These are phyloP conservation scores for Eragrostis curvula DNA, from an alignment of 176 grass and related monocot species.

Conservation along the genomic window DNA sequence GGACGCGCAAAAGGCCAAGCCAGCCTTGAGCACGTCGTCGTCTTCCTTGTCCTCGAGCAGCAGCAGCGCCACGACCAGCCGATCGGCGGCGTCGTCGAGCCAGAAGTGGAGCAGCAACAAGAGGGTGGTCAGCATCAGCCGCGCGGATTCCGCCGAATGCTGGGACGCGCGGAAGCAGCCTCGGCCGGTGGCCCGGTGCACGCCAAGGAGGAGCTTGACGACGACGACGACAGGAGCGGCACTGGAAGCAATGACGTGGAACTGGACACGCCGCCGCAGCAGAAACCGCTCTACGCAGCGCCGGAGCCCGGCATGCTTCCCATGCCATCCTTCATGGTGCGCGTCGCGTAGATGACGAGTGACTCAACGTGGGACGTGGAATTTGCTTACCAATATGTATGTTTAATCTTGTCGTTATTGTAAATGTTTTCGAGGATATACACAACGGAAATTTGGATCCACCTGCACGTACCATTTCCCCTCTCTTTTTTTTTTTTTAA, in stretches of 20 bases:
- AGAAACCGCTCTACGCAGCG: background rate
- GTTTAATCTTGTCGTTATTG: background rate
- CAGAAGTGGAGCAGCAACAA: background rate
- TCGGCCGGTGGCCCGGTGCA: background rate
- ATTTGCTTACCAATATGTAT: background rate
- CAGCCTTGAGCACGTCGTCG: background rate
- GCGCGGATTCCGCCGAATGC: background rate
- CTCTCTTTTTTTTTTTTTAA: too few species aligned
- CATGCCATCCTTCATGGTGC: background rate
- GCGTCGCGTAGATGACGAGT: background rate
- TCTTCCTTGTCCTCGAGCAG: background rate
- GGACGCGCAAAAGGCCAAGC: background rate
- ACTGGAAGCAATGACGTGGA: background rate
- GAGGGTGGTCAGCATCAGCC: background rate
- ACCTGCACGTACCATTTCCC: too few species aligned
- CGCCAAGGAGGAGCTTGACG: background rate
- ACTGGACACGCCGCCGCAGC: background rate
- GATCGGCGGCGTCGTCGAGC: background rate
- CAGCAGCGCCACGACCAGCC: background rate
- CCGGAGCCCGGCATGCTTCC: conserved; percentile 18
- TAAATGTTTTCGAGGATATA: too few species aligned
- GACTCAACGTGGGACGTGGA: too few species aligned
- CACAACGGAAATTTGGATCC: too few species aligned
- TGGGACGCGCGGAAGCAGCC: background rate
- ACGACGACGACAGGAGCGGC: background rate